Base-by-base conservation (phyloP, 2,329 filamentous ascomycete genomes). In the Xylariaceae sp. region DNA sequence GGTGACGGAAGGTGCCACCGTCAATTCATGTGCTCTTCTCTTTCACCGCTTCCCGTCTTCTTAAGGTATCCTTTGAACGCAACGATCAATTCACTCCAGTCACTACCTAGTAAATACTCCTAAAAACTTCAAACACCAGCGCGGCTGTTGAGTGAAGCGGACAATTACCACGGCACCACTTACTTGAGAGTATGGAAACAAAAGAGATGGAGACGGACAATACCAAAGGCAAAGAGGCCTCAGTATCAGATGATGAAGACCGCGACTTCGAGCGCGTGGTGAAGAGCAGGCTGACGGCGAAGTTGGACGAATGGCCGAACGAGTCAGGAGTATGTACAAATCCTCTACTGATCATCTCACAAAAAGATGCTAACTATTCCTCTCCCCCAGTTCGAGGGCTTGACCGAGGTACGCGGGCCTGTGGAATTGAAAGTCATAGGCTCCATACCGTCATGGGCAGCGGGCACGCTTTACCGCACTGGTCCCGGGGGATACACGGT, bases 381-480 rank as follows among this genome's bases (percentile, higher is more conserved):
- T 37, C 12, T 10, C 32, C 32, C 34, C 12, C 41, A 89, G 85
- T 90, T 90, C 63, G 80, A 88, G 53, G 80, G 78, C 16, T 74
- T 86, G 40, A 81, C 81, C 12, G 85, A 90, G 62, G 80, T 88
- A 59, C 78, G 77, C 3, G 78, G 79, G 0, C 86, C 88, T 0
- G 72, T 91, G 3, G 74, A 84, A 46, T 77, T 92, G 12, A 63
- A 65, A 0, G 77, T 92, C 5, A 76, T 74, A 36, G 89, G 89
- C 10, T 68, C 69, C 0, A 89, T 94, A 47, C 89, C 89, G 1
- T 54, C 74, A 1, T 92, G 87, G 75, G 83, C 83, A 3, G 83
- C 86, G 2, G 89, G 89, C 1, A 76, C 80, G 1, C 76, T 94
- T 0, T 92, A 86, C 68, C 80, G 89, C 21, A 91, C 86, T 0